These are phyloP conservation scores for Thelephora ganbajun DNA, from an alignment of 768 basidiomycete species.

Conservation along the genomic window DNA sequence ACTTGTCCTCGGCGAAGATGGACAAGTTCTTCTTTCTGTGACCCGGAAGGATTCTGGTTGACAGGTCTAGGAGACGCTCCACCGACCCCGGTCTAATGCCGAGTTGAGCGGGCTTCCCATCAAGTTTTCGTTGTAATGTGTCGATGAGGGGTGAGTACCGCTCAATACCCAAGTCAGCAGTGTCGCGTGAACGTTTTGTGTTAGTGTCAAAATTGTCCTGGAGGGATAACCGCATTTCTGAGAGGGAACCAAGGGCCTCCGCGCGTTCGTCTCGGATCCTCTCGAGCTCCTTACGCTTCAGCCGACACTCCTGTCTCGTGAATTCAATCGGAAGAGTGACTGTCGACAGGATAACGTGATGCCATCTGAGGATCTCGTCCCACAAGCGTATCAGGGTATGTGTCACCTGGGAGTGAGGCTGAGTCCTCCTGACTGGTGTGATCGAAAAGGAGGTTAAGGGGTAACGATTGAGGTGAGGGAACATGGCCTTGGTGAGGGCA, in stretches of 20 bases:
- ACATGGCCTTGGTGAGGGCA: constrained; percentile 42
- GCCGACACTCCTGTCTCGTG: constrained; percentile 49
- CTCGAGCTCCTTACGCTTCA: constrained; percentile 46
- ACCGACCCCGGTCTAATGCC: background rate
- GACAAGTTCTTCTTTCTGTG: constrained; percentile 17
- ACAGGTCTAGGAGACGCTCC: constrained; percentile 10
- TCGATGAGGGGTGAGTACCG: background rate
- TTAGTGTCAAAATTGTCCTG: background rate
- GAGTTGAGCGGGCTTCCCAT: too few relatives aligned
- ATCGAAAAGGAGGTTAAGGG: constrained; percentile 10
- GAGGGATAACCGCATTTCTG: constrained; percentile 28
- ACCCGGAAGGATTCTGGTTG: constrained; percentile 15
- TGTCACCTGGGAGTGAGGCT: constrained; percentile 7
- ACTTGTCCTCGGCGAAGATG: constrained; percentile 17
- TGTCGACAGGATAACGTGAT: constrained; percentile 12
- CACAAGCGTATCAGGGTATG: constrained; percentile 6
- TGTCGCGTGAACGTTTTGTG: background rate
- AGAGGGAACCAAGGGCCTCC: constrained; percentile 47
- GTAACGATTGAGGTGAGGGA: constrained; percentile 42
- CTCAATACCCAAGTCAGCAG: too few relatives aligned
- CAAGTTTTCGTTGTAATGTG: background rate
- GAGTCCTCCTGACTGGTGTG: constrained; percentile 2
- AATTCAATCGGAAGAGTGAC: constrained; percentile 44
- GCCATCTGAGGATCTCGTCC: too few relatives aligned
- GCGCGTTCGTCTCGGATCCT: constrained; percentile 56